A percentile compares a stretch with the other conserved stretches of the same genome.
These are phyloP conservation scores for Porogramme epimiltina DNA, from an alignment of 1,284 basidiomycete genomes.

Conservation along the genomic window DNA sequence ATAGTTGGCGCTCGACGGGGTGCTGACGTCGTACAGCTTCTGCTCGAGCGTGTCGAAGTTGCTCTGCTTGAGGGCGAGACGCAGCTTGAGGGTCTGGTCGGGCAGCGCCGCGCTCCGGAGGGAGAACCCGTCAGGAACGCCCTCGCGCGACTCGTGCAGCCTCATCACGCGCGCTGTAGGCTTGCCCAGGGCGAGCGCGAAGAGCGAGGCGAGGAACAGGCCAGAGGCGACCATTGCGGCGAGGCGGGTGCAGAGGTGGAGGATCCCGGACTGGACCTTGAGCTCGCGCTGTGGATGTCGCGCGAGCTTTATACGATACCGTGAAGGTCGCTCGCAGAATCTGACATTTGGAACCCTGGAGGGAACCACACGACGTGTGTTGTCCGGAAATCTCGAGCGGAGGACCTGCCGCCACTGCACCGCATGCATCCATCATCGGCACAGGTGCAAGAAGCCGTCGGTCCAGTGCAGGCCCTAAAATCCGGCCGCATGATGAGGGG, in stretches of 20 bases:
- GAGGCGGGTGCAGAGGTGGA: slow-evolving; percentile 3
- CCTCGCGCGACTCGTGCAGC: slow-evolving; percentile 32
- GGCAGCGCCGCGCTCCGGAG: slow-evolving; percentile 29
- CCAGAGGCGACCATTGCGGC: slow-evolving; percentile 24
- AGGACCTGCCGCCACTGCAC: background rate
- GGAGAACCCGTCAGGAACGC: slow-evolving; percentile 31
- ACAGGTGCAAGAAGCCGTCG: too few species aligned
- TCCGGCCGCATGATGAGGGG: too few species aligned
- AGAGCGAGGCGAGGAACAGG: slow-evolving; percentile 24
- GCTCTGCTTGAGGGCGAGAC: slow-evolving; percentile 36
- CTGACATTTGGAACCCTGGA: too few species aligned
- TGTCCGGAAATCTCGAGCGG: too few species aligned
- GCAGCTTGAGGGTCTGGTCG: slow-evolving; percentile 32
- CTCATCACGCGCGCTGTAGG: slow-evolving; percentile 28
- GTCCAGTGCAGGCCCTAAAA: too few species aligned
- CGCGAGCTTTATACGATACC: too few species aligned
- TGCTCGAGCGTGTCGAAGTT: slow-evolving; percentile 38
- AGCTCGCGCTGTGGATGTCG: too few species aligned
- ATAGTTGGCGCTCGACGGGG: slow-evolving; percentile 34
- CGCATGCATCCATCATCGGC: too few species aligned
- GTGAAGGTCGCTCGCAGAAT: too few species aligned
- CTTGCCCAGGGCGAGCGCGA: slow-evolving; percentile 28
- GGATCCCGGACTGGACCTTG: too few species aligned
- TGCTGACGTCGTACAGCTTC: slow-evolving; percentile 37
- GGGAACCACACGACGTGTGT: too few species aligned